Percentiles rank a stretch among this genome's conserved stretches.
These are phyloP conservation scores for Melaleuca quinquenervia DNA, from an alignment of 345 rosid species.

Conservation along the genomic window DNA sequence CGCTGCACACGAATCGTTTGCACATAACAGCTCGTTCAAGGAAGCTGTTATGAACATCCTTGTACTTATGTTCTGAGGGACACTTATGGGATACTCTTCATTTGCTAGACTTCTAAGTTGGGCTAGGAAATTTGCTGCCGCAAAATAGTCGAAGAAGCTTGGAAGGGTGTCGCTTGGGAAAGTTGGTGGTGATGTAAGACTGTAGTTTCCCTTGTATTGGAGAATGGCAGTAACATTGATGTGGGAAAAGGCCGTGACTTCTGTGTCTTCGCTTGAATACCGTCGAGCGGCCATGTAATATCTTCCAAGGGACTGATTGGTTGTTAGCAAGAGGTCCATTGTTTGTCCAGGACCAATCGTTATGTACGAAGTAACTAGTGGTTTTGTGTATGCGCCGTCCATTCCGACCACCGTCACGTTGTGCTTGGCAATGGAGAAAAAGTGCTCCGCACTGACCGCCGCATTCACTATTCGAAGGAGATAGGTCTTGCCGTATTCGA, in stretches of 20 bases:
- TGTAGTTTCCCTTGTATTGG: conserved; percentile 1
- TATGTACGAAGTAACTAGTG: neutral
- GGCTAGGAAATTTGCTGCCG: neutral
- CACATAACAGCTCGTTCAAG: neutral
- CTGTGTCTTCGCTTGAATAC: neutral
- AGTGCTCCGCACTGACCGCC: conserved; percentile 10
- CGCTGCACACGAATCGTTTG: neutral
- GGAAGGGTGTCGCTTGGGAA: conserved; percentile 5
- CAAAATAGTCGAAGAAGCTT: neutral
- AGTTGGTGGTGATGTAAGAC: neutral
- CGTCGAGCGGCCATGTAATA: conserved; percentile 9
- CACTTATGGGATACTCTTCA: neutral
- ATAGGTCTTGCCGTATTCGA: conserved; percentile 19
- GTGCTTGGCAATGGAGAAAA: conserved; percentile 25
- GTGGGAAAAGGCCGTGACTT: neutral
- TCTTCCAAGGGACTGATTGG: conserved; percentile 2
- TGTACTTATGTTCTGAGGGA: conserved; percentile 9
- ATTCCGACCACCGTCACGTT: conserved; percentile 10
- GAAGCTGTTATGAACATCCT: conserved; percentile 7
- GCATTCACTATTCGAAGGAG: conserved; percentile 26
- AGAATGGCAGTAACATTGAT: conserved; percentile 7
- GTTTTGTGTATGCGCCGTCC: conserved; percentile 24
- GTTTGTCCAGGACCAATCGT: conserved; percentile 23
- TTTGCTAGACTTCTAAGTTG: conserved; percentile 5
- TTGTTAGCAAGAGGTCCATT: conserved; percentile 12